A percentile compares a stretch with the other conserved stretches of the same genome.
phyloP scores from a whole-genome alignment of 805 yeast genomes.

The Candida broadrunensis region DNA sequence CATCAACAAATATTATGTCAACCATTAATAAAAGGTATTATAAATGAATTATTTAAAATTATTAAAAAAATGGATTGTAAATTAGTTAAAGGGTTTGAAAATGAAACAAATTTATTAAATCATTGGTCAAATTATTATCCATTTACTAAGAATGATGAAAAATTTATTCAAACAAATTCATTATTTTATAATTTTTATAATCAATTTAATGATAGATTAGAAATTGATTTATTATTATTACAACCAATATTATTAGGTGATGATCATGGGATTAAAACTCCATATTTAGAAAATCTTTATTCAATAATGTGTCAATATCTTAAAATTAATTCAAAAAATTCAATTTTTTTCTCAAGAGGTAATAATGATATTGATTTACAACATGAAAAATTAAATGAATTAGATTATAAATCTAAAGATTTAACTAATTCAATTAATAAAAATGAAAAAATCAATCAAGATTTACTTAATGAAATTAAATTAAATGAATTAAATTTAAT shows the following conservation, averaged over 20 bases:
- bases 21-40: constrained; percentile 78
- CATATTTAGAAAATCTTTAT: constrained; percentile 84
- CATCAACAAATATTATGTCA: constrained; percentile 72
- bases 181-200: constrained; percentile 65
- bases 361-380: constrained; percentile 4
- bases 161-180: constrained; percentile 49
- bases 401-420: constrained; percentile 2
- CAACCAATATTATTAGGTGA: constrained; percentile 91
- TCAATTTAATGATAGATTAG: constrained; percentile 40
- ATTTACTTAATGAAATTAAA: neutral
- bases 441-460: neutral
- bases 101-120: constrained; percentile 55
- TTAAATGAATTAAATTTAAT: neutral
- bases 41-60: constrained; percentile 69
- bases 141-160: constrained; percentile 17
- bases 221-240: constrained; percentile 71
- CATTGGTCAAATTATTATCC: constrained; percentile 52
- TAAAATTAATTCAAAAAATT: constrained; percentile 37
- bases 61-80: constrained; percentile 76
- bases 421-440: neutral
- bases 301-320: constrained; percentile 69
- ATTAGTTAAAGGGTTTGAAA: constrained; percentile 66
- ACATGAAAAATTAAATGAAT: constrained; percentile 13
- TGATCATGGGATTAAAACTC: constrained; percentile 81
- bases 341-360: constrained; percentile 30